A percentile compares a stretch with the other conserved stretches of the same genome.
phyloP scores from a whole-genome alignment of 139 green algal species.

The Chlamydomonas incerta region DNA sequence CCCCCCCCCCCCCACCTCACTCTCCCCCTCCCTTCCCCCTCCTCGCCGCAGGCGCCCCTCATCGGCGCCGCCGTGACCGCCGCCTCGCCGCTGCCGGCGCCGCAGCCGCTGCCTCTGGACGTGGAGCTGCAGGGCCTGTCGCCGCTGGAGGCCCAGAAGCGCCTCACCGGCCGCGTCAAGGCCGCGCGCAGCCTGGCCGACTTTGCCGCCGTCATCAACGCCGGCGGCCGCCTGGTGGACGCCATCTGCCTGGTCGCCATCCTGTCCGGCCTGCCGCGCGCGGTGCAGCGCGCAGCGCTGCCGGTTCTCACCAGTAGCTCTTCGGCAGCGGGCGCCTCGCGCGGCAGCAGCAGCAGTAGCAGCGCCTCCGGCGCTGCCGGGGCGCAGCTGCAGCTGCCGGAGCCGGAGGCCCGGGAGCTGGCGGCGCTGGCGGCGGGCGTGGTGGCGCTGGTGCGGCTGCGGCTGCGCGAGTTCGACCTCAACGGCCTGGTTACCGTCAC shows the following conservation, averaged over 20 bases:
- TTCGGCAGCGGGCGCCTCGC: no score
- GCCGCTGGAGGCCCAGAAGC: constrained; percentile 32
- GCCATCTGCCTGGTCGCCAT: constrained; percentile 35
- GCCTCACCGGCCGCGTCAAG: constrained; percentile 39
- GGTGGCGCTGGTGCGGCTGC: constrained; percentile 12
- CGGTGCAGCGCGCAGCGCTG: constrained; percentile 4
- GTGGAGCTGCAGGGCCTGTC: constrained; percentile 33
- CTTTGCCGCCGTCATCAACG: constrained; percentile 12
- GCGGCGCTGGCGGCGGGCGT: background rate
- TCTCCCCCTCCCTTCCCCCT: background rate
- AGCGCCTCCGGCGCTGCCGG: background rate
- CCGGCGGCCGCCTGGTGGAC: constrained; percentile 38
- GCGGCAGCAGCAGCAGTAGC: background rate
- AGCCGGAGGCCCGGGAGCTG: constrained; percentile 2
- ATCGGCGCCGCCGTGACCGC: background rate
- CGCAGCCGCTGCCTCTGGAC: constrained; percentile 11
- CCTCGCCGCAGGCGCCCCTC: background rate
- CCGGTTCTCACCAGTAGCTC: background rate
- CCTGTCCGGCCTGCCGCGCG: constrained; percentile 16
- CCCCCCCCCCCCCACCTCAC: background rate
- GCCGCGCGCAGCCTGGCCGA: constrained; percentile 22
- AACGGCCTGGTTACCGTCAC: constrained; percentile 32
- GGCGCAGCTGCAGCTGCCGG: constrained; percentile 3
- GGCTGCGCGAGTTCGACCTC: constrained; percentile 29
- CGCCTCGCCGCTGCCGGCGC: background rate